Evolutionary conservation across 2,329 filamentous ascomycete genomes (phyloP).

Genomic region (Fonsecaea erecta): DNA sequence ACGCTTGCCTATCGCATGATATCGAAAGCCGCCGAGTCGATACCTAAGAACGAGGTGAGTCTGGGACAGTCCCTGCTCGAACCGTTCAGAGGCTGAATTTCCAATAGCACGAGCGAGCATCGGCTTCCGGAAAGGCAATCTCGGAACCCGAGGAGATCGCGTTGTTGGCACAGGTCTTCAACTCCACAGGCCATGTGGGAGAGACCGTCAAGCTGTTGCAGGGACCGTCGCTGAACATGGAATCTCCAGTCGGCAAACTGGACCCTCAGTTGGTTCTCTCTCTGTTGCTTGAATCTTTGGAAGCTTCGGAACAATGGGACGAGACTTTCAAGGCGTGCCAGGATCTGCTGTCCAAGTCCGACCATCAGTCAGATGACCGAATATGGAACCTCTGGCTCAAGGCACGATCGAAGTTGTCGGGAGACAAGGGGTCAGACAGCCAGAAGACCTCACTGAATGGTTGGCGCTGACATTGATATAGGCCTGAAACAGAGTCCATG

Average conservation of each 20-base stretch:
- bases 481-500: constrained; percentile 8
- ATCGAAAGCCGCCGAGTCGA: constrained; percentile 52
- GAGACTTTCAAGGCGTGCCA: constrained; percentile 46
- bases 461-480: constrained; percentile 7
- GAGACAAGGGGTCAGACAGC: constrained; percentile 23
- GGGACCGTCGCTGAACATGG: constrained; percentile 48
- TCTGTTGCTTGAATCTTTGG: constrained; percentile 46
- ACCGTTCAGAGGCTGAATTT: constrained; percentile 3
- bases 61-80: background rate
- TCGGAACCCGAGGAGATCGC: constrained; percentile 53
- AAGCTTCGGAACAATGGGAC: constrained; percentile 46
- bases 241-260: constrained; percentile 49
- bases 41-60: constrained; percentile 51
- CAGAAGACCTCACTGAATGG: background rate
- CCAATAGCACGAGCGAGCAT: constrained; percentile 46
- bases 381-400: constrained; percentile 51
- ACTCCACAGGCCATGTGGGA: constrained; percentile 45
- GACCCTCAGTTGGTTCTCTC: constrained; percentile 49
- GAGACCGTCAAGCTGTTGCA: constrained; percentile 51
- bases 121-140: constrained; percentile 50
- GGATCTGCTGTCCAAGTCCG: constrained; percentile 42
- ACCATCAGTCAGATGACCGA: constrained; percentile 52
- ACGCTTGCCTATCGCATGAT: constrained; percentile 57
- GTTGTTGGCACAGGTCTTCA: constrained; percentile 51
- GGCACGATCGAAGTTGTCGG: constrained; percentile 39